Evolutionary conservation across 306 rosid species (phyloP).

Genomic region (Trifolium repens): DNA sequence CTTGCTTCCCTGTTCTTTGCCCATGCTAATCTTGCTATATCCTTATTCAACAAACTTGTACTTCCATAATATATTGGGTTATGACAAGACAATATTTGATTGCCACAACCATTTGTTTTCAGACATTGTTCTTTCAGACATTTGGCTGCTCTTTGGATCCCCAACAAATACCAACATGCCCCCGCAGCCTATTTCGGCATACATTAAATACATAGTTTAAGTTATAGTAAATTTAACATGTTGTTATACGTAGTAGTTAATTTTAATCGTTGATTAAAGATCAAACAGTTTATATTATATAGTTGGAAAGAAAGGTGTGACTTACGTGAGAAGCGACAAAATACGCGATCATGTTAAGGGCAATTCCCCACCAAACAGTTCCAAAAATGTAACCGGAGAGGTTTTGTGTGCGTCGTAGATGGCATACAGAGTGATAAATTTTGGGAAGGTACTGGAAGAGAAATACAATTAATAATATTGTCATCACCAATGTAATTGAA

Average conservation of each 20-base stretch:
- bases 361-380: conserved; percentile 99
- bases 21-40: conserved; percentile 63
- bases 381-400: conserved; percentile 88
- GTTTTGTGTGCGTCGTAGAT: conserved; percentile 78
- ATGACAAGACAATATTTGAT: conserved; percentile 63
- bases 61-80: conserved; percentile 66
- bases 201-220: no score
- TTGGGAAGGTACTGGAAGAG: conserved; percentile 83
- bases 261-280: no score
- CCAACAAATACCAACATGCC: conserved; percentile 90
- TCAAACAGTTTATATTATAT: no score
- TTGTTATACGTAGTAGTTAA: no score
- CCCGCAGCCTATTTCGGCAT: conserved; percentile 77
- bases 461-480: conserved; percentile 69
- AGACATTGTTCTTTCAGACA: conserved; percentile 72
- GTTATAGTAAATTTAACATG: no score
- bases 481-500: conserved; percentile 71
- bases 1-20: conserved; percentile 62
- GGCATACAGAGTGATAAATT: conserved; percentile 76
- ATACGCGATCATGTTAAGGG: conserved; percentile 87
- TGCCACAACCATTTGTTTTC: conserved; percentile 55
- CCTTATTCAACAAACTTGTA: conserved; percentile 38
- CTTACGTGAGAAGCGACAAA: conserved; percentile 95
- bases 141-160: conserved; percentile 74
- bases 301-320: no score